Base-by-base conservation (phyloP, 495 filamentous ascomycete genomes). In the Penicillium maclennaniae region DNA sequence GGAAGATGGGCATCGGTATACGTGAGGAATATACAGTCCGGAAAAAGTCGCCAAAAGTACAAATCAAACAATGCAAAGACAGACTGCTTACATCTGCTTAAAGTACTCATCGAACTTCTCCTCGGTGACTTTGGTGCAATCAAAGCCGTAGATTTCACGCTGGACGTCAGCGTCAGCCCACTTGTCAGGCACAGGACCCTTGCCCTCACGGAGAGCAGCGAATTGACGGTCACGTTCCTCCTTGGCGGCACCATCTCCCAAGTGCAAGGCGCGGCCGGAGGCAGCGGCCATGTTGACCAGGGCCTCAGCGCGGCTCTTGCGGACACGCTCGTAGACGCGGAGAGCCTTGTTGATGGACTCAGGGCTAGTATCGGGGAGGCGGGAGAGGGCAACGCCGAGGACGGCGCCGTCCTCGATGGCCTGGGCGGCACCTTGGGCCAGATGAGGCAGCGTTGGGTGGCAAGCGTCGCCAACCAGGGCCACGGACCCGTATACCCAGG, bases 81-180 rank as follows among this genome's bases (percentile, higher is more conserved):
- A 17, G 7, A 47, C 43, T 55, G 61, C 61, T 65, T 69, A 71
- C 68, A 67, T 56, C 36, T 60, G 49, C n/a, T 68, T 71, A 60
- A 79, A 85, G 45, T 83, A 59, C 70, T 79, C 75, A 21, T 81
- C 79, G 69, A 87, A 90, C 55, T 67, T 69, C 54, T 86, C 80
- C 52, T 75, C 66, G 3, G 84, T 76, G 38, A 81, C 80, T 68
- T 79, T 72, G 42, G 84, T 77, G 52, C 82, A 82, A 69, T 91
- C 87, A 60, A 82, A 72, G 19, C 86, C 83, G 67, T 89, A 90
- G 59, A 91, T 87, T 78, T 85, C 80, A 62, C 80, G 79, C 73
- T 90, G 87, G 45, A 90, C 84, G 63, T 88, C 86, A 23, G 83
- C 83, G 79, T 85, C 84, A 25, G 87, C 88, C 88, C 88, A 92